Evolutionary conservation across 75 land plant genomes (phyloP).

Genomic region (Cunninghamia lanceolata): DNA sequence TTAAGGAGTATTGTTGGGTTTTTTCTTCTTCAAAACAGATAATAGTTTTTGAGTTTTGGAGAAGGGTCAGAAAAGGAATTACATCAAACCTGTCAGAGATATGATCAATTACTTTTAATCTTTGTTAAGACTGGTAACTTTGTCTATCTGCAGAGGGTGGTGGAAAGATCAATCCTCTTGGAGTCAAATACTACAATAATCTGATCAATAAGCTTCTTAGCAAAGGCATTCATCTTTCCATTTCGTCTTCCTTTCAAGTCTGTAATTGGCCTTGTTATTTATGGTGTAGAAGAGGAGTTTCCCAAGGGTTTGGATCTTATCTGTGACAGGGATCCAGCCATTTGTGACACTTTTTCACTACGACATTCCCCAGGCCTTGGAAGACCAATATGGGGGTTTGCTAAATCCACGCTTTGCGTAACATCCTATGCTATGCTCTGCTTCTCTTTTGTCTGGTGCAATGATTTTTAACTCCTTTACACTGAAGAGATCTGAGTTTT

Average conservation of each 20-base stretch:
- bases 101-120: background rate
- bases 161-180: no score
- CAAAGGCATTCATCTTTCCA: no score
- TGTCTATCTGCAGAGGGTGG: no score
- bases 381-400: constrained; percentile 57
- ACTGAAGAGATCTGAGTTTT: background rate
- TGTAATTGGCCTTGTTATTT: no score
- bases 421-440: background rate
- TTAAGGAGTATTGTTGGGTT: no score
- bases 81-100: background rate
- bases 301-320: no score
- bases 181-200: no score
- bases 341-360: constrained; percentile 55
- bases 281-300: no score
- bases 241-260: no score
- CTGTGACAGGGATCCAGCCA: constrained; percentile 45
- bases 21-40: no score
- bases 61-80: background rate
- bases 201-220: no score
- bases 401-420: constrained; percentile 53
- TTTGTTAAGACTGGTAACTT: background rate
- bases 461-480: background rate
- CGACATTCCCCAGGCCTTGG: constrained; percentile 60
- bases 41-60: no score
- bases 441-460: background rate